phyloP scores from a whole-genome alignment of 2,329 filamentous ascomycete species.

The Exophiala viscosa region DNA sequence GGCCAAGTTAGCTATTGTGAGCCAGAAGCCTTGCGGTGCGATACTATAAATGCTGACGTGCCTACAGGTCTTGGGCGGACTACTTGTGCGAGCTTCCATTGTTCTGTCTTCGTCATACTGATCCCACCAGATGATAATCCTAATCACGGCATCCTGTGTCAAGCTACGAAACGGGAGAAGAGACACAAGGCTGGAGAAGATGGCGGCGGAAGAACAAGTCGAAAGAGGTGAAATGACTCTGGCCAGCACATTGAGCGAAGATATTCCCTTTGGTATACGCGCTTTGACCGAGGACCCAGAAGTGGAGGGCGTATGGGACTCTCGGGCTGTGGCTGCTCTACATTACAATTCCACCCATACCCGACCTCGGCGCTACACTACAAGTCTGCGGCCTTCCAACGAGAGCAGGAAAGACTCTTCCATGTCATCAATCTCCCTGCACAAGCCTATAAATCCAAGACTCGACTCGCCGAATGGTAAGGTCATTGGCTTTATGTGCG shows the following conservation, averaged over 20 bases:
- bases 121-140: conserved; percentile 55
- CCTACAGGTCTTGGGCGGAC: conserved; percentile 21
- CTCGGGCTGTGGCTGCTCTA: conserved; percentile 43
- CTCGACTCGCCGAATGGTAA: conserved; percentile 12
- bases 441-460: conserved; percentile 7
- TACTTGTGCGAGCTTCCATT: conserved; percentile 8
- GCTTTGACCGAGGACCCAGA: conserved; percentile 80
- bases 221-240: conserved; percentile 48
- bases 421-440: conserved; percentile 7
- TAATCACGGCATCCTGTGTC: conserved; percentile 65
- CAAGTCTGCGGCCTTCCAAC: background rate
- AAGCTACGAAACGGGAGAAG: conserved; percentile 55
- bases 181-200: conserved; percentile 53
- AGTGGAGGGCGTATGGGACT: conserved; percentile 81
- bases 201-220: conserved; percentile 59
- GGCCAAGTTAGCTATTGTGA: conserved; percentile 26
- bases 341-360: conserved; percentile 6
- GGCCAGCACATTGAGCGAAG: conserved; percentile 52
- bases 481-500: background rate
- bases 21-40: background rate
- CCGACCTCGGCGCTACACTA: background rate
- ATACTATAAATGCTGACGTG: background rate
- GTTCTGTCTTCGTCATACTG: conserved; percentile 26
- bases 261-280: conserved; percentile 80
- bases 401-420: conserved; percentile 6